A percentile compares a stretch with the other conserved stretches of the same genome.
Conservation (phyloP, 345 rosid species). For the Cardamine chenopodiifolia region DNA sequence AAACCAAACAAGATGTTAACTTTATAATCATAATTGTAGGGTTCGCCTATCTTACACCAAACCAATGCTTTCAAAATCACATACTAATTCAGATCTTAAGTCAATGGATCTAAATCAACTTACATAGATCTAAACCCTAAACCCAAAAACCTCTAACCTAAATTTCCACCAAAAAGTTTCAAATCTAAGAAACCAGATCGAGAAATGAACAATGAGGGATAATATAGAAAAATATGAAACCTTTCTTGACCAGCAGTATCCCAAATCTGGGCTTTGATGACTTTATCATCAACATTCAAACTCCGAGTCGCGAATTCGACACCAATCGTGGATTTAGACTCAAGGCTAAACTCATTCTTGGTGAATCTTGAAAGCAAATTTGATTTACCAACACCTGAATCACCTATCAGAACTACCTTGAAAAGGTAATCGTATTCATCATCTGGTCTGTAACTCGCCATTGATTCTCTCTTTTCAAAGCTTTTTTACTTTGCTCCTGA, state of each 20-base stretch:
- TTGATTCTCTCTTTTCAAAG: slow-evolving; percentile 16
- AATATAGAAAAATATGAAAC: slow-evolving; percentile 4
- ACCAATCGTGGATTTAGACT: slow-evolving; percentile 49
- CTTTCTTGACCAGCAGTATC: slow-evolving; percentile 53
- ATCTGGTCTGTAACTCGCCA: slow-evolving; percentile 49
- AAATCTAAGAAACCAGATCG: slow-evolving; percentile 27
- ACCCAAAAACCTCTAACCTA: background rate
- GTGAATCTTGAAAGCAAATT: slow-evolving; percentile 45
- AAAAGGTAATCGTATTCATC: slow-evolving; percentile 49
- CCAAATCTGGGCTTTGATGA: slow-evolving; percentile 54
- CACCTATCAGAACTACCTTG: slow-evolving; percentile 49
- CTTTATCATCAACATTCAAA: slow-evolving; percentile 45
- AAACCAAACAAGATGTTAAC: background rate
- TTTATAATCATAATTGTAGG: background rate
- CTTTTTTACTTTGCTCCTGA: background rate
- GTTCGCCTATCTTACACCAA: background rate
- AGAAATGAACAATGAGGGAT: slow-evolving; percentile 7
- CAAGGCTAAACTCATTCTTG: slow-evolving; percentile 48
- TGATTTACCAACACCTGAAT: slow-evolving; percentile 46
- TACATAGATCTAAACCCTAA: slow-evolving; percentile 12
- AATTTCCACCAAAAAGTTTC: background rate
- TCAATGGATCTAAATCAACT: background rate
- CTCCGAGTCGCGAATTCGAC: slow-evolving; percentile 50
- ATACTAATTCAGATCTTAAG: slow-evolving; percentile 23
- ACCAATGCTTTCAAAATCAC: background rate